phyloP scores from a whole-genome alignment of 2,329 filamentous ascomycete species.

The Aspergillus sojae region DNA sequence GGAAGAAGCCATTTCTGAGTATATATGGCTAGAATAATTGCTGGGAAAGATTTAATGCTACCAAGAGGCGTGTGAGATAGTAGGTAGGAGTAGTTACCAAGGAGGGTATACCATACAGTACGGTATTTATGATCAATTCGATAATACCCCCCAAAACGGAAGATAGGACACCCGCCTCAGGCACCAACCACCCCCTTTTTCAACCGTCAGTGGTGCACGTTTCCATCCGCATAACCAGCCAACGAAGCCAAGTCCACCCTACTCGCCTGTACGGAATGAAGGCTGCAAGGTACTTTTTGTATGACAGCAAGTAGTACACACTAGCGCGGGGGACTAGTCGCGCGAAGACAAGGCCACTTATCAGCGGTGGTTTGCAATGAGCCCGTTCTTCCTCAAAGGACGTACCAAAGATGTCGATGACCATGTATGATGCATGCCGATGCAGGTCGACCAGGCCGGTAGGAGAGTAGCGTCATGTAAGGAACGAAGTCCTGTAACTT shows the following conservation, averaged over 20 bases:
- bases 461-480: background rate
- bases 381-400: background rate
- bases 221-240: background rate
- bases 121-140: background rate
- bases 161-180: background rate
- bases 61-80: background rate
- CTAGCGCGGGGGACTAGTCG: background rate
- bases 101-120: background rate
- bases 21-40: background rate
- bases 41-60: background rate
- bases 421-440: constrained; percentile 1
- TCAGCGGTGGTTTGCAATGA: background rate
- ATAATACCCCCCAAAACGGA: background rate
- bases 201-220: background rate
- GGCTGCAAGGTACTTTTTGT: background rate
- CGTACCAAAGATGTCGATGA: background rate
- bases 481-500: background rate
- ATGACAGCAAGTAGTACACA: constrained; percentile 1
- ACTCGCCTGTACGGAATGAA: background rate
- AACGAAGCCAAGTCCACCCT: background rate
- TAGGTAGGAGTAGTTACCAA: no score
- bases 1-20: background rate
- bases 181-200: background rate
- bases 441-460: background rate
- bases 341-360: background rate